Percentiles rank a stretch among this genome's conserved stretches.
phyloP scores from a whole-genome alignment of 2,329 filamentous ascomycete genomes.

The Sarocladium oryzae region DNA sequence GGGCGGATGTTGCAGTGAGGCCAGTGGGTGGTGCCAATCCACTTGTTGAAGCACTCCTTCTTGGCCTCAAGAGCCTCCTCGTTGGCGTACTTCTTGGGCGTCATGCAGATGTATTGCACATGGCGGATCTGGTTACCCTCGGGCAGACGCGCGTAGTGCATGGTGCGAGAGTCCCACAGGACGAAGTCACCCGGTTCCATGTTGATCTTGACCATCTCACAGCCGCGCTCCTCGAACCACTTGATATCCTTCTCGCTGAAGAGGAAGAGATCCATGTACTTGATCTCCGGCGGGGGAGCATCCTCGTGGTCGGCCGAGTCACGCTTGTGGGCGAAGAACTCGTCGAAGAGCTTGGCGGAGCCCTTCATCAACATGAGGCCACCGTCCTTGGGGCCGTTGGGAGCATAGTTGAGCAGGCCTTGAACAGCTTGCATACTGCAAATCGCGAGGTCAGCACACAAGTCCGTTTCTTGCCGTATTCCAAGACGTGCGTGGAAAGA shows the following conservation, averaged over 20 bases:
- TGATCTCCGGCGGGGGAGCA: not conserved
- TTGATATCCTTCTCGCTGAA: conserved; percentile 14
- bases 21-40: conserved; percentile 23
- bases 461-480: not conserved
- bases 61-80: conserved; percentile 20
- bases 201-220: conserved; percentile 15
- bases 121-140: conserved; percentile 28
- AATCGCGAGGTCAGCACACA: not conserved
- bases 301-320: conserved; percentile 3
- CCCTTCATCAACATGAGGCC: conserved; percentile 19
- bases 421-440: conserved; percentile 20
- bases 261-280: conserved; percentile 13
- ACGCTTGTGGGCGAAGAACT: conserved; percentile 14
- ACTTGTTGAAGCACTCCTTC: conserved; percentile 19
- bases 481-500: no score
- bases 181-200: conserved; percentile 21
- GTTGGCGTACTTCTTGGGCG: conserved; percentile 27
- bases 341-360: conserved; percentile 12
- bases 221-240: conserved; percentile 16
- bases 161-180: conserved; percentile 39
- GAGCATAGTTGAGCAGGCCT: conserved; percentile 18
- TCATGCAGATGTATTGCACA: conserved; percentile 31
- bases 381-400: conserved; percentile 12
- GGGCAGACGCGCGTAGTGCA: conserved; percentile 34
- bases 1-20: conserved; percentile 31